Percentiles rank a stretch among this genome's conserved stretches.
Conservation (phyloP, 2,329 filamentous ascomycete species). For the Tympanopsis confertula region DNA sequence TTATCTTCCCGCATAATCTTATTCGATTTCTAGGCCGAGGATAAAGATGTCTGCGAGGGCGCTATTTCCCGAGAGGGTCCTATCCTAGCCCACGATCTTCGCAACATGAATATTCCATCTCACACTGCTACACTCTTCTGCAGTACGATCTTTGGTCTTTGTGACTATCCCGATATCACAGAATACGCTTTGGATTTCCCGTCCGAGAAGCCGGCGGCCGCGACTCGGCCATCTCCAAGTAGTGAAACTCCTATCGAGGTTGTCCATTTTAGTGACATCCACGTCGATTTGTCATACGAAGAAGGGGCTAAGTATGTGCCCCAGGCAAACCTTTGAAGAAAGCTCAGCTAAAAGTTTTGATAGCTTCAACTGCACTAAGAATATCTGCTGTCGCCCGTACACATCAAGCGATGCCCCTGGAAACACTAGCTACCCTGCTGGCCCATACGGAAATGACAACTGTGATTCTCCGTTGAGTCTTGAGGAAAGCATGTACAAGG, state of each 20-base stretch:
- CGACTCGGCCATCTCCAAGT: constrained; percentile 20
- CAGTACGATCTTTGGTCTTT: not conserved
- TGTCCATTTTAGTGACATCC: constrained; percentile 48
- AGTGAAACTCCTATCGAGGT: constrained; percentile 35
- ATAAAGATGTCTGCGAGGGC: not conserved
- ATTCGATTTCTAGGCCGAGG: not conserved
- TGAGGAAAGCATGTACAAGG: constrained; percentile 35
- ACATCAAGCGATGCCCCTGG: constrained; percentile 32
- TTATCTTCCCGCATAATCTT: not conserved
- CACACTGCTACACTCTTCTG: not conserved
- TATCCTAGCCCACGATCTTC: not conserved
- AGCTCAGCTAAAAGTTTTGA: constrained; percentile 21
- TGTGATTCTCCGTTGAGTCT: constrained; percentile 38
- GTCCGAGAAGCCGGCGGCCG: constrained; percentile 2
- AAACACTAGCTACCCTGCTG: constrained; percentile 32
- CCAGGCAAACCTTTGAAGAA: too few relatives aligned
- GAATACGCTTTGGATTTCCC: not conserved
- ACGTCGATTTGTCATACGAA: constrained; percentile 41
- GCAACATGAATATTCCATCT: not conserved
- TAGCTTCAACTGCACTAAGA: constrained; percentile 38
- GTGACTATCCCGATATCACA: not conserved
- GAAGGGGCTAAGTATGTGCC: constrained; percentile 15
- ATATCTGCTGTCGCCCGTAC: constrained; percentile 46
- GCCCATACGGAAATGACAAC: constrained; percentile 36
- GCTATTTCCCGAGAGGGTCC: not conserved